Evolutionary conservation across 2,329 filamentous ascomycete genomes (phyloP), one percentile per base, ranked within the genome.

Genomic region (Xylariaceae sp.): DNA sequence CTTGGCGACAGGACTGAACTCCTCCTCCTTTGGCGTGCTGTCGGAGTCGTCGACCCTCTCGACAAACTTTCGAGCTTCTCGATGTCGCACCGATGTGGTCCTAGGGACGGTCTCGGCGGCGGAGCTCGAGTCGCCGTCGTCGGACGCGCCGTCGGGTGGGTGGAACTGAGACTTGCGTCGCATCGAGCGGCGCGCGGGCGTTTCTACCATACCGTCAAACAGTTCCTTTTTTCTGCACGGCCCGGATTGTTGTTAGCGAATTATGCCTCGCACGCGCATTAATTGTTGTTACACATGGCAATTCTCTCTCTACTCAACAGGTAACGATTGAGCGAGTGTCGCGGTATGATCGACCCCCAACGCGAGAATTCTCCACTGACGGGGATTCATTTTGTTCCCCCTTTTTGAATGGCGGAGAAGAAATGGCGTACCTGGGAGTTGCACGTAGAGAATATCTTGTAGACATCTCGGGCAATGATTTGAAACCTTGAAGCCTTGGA

Each of bases 201-300:
- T 86, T 70, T 84, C 81, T 57, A 86, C 73, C 82, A 86, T 84
- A 65, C 83, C 83, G 37, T 83, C 78, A 65, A 84, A 85, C 55
- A 83, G 79, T 68, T 85, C 82, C 73, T 83, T 84, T 72, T 86
- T 86, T 63, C 83, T 86, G 51, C 49, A 26, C 40, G n/a, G 43
- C n/a, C 2, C 19, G 7, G 44, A 23, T 29, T 40, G n/a, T 18
- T 23, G 48, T 59, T 43, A 57, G 56, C 20, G 44, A 50, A 41
- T 42, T 32, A 10, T 37, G 2, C 48, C 4, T 41, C 43, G 7
- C 7, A 29, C 6, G 40, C 40, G 12, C 21, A 16, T 2, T 43
- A 37, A 29, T 37, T 16, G 50, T 19, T 44, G 44, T 41, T 9
- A 49, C 50, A 42, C 21, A 12, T 18, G 18, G 7, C 18, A 14